Conservation (phyloP, 2,329 filamentous ascomycete genomes). For the Penicillium sp. region DNA sequence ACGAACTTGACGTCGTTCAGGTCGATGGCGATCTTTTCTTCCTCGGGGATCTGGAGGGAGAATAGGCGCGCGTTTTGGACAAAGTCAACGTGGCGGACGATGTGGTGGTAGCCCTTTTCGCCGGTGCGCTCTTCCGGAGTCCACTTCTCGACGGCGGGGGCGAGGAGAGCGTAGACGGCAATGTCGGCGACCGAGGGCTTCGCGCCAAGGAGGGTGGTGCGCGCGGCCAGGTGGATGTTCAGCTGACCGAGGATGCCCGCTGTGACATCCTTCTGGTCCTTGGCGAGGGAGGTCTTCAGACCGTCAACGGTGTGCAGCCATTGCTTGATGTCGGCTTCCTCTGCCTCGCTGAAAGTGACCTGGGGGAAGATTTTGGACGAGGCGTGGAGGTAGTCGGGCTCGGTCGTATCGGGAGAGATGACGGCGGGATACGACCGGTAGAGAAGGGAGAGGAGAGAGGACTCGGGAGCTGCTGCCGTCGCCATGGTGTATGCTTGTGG, state of each 20-base stretch:
- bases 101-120: constrained; percentile 81
- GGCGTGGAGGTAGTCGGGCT: constrained; percentile 45
- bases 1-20: constrained; percentile 76
- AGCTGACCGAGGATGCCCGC: constrained; percentile 69
- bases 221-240: constrained; percentile 81
- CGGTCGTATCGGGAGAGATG: constrained; percentile 40
- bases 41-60: constrained; percentile 63
- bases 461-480: constrained; percentile 38
- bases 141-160: constrained; percentile 74
- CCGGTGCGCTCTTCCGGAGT: constrained; percentile 81
- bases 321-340: constrained; percentile 83
- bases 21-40: constrained; percentile 75
- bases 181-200: constrained; percentile 88
- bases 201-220: constrained; percentile 81
- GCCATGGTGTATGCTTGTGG: constrained; percentile 29
- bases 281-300: constrained; percentile 53
- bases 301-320: constrained; percentile 77
- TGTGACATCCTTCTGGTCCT: constrained; percentile 53
- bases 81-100: constrained; percentile 89
- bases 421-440: constrained; percentile 44
- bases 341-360: constrained; percentile 68
- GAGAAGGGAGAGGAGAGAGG: constrained; percentile 45
- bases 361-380: constrained; percentile 63
- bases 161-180: constrained; percentile 74
- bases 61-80: constrained; percentile 80